phyloP scores from a whole-genome alignment of 768 basidiomycete genomes.

The Mycena crocata region DNA sequence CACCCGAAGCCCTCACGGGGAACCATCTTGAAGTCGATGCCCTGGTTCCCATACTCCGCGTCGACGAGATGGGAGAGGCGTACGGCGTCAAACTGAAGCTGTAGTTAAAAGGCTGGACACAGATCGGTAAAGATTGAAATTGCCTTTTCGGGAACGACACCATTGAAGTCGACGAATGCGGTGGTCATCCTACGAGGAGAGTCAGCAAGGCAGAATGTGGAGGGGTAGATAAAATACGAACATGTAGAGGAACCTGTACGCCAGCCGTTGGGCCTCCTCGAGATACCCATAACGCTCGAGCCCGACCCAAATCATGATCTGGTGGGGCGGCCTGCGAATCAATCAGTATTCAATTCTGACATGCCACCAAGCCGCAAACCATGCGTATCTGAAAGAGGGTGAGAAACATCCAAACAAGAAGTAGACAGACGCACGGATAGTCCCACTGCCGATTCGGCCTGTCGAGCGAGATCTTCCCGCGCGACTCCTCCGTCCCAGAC shows the following conservation, averaged over 20 bases:
- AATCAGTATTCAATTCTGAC: conserved; percentile 24
- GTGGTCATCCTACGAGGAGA: conserved; percentile 81
- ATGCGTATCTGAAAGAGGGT: conserved; percentile 67
- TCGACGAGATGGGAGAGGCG: conserved; percentile 95
- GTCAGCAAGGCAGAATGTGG: background rate
- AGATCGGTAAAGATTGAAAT: background rate
- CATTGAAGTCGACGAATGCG: conserved; percentile 96
- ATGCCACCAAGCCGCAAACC: conserved; percentile 50
- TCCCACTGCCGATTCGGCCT: conserved; percentile 99
- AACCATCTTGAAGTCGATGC: conserved; percentile 97
- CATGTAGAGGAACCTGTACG: conserved; percentile 99
- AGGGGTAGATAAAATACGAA: conserved; percentile 42
- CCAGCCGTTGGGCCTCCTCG: conserved; percentile 91
- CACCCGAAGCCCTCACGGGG: conserved; percentile 98
- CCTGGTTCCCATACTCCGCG: conserved; percentile 97
- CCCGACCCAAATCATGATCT: conserved; percentile 99
- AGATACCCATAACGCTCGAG: conserved; percentile 95
- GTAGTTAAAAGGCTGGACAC: conserved; percentile 22
- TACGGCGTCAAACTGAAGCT: conserved; percentile 89
- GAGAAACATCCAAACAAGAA: conserved; percentile 5
- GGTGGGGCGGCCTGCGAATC: conserved; percentile 87
- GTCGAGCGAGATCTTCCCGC: conserved; percentile 95
- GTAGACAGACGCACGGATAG: conserved; percentile 77
- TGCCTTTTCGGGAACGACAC: conserved; percentile 97
- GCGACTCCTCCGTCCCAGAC: conserved; percentile 95